These are phyloP conservation scores for Pugionium dolabratum DNA, from an alignment of 345 rosid genomes.

Conservation along the genomic window DNA sequence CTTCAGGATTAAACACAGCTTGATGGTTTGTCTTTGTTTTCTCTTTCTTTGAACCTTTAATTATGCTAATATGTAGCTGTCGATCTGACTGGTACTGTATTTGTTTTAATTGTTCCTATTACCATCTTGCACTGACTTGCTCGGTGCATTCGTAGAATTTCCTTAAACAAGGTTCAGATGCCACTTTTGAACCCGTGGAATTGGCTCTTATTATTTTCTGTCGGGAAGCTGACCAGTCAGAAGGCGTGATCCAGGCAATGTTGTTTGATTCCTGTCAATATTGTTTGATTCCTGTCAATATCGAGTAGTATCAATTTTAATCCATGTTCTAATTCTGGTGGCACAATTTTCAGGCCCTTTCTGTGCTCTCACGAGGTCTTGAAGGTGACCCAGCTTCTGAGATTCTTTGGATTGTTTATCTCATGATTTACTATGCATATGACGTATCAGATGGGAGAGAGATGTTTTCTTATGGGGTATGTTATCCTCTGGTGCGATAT, in stretches of 20 bases:
- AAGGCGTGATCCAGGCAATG: constrained; percentile 70
- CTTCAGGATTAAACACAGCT: constrained; percentile 59
- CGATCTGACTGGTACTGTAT: constrained; percentile 17
- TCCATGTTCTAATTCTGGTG: constrained; percentile 32
- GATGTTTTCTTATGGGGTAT: constrained; percentile 77
- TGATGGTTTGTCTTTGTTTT: constrained; percentile 65
- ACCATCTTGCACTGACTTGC: constrained; percentile 36
- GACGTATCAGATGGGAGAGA: constrained; percentile 51
- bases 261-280: constrained; percentile 34
- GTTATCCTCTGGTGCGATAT: constrained; percentile 34
- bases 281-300: constrained; percentile 29
- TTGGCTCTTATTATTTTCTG: constrained; percentile 66
- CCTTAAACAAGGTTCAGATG: constrained; percentile 53
- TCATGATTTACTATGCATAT: constrained; percentile 59
- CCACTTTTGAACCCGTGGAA: constrained; percentile 58
- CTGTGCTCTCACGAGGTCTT: constrained; percentile 70
- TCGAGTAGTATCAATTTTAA: constrained; percentile 11
- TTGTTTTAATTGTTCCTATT: constrained; percentile 23
- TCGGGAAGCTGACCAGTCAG: constrained; percentile 61
- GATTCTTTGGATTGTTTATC: constrained; percentile 77
- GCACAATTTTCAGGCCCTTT: constrained; percentile 66
- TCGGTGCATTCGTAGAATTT: constrained; percentile 57
- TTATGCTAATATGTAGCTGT: constrained; percentile 27
- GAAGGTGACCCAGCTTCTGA: constrained; percentile 75
- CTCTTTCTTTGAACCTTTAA: constrained; percentile 23